Percentiles rank a stretch among this genome's conserved stretches.
Evolutionary conservation across 2,329 filamentous ascomycete genomes (phyloP).

Genomic region (Aspergillus quadricinctus): DNA sequence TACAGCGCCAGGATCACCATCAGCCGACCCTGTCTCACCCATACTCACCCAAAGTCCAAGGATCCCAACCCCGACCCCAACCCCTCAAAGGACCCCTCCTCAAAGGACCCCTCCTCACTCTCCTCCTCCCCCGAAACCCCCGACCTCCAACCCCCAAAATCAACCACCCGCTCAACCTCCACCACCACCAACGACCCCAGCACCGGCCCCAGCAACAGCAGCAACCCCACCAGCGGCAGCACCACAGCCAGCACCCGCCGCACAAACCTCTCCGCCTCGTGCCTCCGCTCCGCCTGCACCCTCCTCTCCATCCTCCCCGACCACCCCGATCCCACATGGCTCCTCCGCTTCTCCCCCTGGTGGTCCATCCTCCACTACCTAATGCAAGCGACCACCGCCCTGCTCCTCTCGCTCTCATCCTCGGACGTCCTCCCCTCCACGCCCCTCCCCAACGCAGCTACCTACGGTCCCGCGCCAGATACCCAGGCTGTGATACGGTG

Average conservation of each 20-base stretch:
- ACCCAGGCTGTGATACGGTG: constrained; percentile 12
- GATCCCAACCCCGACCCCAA: constrained; percentile 9
- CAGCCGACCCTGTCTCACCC: constrained; percentile 40
- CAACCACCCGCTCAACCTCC: too few relatives aligned
- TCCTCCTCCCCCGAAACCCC: background rate
- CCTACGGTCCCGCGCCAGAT: constrained; percentile 15
- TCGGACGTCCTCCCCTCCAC: background rate
- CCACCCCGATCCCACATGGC: constrained; percentile 27
- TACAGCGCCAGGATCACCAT: constrained; percentile 39
- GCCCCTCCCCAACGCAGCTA: constrained; percentile 1
- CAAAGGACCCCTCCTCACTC: background rate
- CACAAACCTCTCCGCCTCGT: constrained; percentile 27
- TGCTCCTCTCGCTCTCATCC: constrained; percentile 36
- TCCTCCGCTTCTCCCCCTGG: constrained; percentile 36
- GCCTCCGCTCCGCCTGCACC: constrained; percentile 36
- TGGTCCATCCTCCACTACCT: constrained; percentile 42
- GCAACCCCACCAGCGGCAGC: background rate
- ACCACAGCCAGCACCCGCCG: constrained; percentile 8
- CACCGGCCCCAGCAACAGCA: too few relatives aligned
- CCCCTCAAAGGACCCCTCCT: background rate
- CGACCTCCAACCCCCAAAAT: background rate
- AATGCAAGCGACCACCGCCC: constrained; percentile 40
- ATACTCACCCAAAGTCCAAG: constrained; percentile 17
- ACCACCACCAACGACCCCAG: too few relatives aligned
- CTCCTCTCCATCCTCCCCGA: constrained; percentile 37